Evolutionary conservation across 371 early-diverging fungal species (phyloP).

Genomic region (Syncephalastrum monosporum): DNA sequence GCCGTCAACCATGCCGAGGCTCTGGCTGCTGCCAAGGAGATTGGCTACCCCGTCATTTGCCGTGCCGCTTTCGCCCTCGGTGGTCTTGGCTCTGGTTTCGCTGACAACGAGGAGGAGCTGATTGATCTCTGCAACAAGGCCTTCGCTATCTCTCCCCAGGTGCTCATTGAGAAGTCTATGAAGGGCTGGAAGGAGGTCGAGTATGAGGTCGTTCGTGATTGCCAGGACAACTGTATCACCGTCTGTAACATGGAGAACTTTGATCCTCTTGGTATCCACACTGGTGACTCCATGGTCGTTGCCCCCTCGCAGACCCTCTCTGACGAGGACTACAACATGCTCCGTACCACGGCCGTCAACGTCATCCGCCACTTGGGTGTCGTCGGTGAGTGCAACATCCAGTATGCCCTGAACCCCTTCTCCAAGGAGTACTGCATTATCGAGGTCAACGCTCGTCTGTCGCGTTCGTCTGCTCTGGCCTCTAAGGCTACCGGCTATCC

Average conservation of each 20-base stretch:
- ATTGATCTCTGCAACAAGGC: constrained; percentile 74
- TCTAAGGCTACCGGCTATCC: constrained; percentile 97
- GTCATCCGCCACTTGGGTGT: constrained; percentile 93
- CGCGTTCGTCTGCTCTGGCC: constrained; percentile 84
- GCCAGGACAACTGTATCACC: constrained; percentile 93
- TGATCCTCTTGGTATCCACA: constrained; percentile 94
- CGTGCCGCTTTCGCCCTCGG: constrained; percentile 94
- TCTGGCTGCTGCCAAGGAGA: constrained; percentile 75
- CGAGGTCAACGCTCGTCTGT: constrained; percentile 95
- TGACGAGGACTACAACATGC: constrained; percentile 94
- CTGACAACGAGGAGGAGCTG: constrained; percentile 75
- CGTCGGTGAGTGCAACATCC: constrained; percentile 97
- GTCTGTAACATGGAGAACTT: constrained; percentile 99
- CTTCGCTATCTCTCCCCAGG: constrained; percentile 80
- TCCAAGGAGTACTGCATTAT: constrained; percentile 88
- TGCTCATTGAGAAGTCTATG: constrained; percentile 92
- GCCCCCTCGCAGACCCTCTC: constrained; percentile 92
- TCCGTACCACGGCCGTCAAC: constrained; percentile 91
- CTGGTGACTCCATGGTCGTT: constrained; percentile 96
- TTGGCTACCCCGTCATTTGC: constrained; percentile 92
- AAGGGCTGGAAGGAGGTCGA: constrained; percentile 98
- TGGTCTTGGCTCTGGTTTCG: constrained; percentile 95
- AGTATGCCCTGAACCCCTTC: constrained; percentile 91
- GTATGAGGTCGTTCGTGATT: constrained; percentile 97
- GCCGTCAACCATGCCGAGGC: constrained; percentile 83